Conservation (phyloP, 805 yeast species). For the Middelhovenomyces tepae region DNA sequence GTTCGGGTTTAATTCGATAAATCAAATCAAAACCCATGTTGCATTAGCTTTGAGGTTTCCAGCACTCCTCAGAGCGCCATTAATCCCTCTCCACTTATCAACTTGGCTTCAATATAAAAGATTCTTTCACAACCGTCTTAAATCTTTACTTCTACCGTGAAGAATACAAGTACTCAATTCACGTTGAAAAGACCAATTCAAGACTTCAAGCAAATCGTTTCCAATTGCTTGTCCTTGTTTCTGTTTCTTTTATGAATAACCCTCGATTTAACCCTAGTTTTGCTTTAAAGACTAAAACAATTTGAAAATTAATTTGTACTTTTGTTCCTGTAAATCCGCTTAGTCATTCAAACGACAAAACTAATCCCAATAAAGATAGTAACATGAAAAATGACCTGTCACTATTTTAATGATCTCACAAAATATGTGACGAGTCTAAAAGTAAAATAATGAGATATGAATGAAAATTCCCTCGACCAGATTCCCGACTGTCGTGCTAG, state of each 20-base stretch:
- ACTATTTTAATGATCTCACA: too few relatives aligned
- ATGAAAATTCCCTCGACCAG: too few relatives aligned
- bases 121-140: slow-evolving; percentile 4
- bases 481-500: too few relatives aligned
- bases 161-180: slow-evolving; percentile 1
- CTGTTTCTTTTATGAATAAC: slow-evolving; percentile 1
- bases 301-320: too few relatives aligned
- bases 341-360: too few relatives aligned
- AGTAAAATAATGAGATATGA: too few relatives aligned
- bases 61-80: slow-evolving; percentile 4
- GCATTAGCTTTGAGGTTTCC: slow-evolving; percentile 3
- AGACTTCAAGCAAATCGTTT: slow-evolving; percentile 4
- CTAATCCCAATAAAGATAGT: too few relatives aligned
- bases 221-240: slow-evolving; percentile 4
- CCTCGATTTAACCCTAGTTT: too few relatives aligned
- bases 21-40: slow-evolving; percentile 11
- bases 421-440: too few relatives aligned
- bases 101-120: slow-evolving; percentile 10
- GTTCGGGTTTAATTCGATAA: slow-evolving; percentile 9
- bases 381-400: too few relatives aligned
- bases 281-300: too few relatives aligned
- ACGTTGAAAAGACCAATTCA: slow-evolving; percentile 1
- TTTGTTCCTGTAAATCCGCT: too few relatives aligned
- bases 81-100: slow-evolving; percentile 8
- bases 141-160: not conserved